Base-by-base conservation (phyloP, 2,329 filamentous ascomycete genomes). In the Fusarium nygamai region DNA sequence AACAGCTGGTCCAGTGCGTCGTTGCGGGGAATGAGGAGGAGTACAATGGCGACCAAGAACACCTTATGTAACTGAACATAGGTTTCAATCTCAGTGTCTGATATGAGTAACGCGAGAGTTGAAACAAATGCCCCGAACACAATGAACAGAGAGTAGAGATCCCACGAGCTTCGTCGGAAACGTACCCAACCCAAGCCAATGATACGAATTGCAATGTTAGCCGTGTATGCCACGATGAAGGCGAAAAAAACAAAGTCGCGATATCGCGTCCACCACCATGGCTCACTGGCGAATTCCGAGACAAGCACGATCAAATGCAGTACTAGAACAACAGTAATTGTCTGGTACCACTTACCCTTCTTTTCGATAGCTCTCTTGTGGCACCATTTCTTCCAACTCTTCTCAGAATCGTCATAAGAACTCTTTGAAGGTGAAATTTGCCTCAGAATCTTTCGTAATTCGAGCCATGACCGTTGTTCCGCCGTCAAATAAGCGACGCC, bases 1-100 rank as follows among this genome's bases (percentile, higher is more conserved):
- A 99, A 99, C 0, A 99, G 90, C 81, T 99, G 96, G 81, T 99
- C 97, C 29, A 99, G 89, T 57, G 97, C 95, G 78, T 99, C 97
- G 81, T 99, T 99, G 59, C 97, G 91, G 3, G 96, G 96, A 70
- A 99, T 99, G 39, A 99, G 89, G 59, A 99, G 87, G 14, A 98
- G 88, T 6, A 96, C 92, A 62, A 98, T 93, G 14, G 94, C 92
- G 27, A 98, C 96, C 38, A 99, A 88, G 82, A 97, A 98, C 69
- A 97, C 90, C 83, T 99, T 99, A 86, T 98, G 95, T 38, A 98
- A 84, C 83, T 95, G 93, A 39, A 92, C 87, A 76, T 96, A 94
- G 4, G 88, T 86, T 60, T 89, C 87, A n/a, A 88, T 84, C 58
- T 85, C 84, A 51, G 88, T 87, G 66, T 90, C 85, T 27, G 89